Evolutionary conservation across 345 rosid genomes (phyloP).

Genomic region (Gossypium thurberi): DNA sequence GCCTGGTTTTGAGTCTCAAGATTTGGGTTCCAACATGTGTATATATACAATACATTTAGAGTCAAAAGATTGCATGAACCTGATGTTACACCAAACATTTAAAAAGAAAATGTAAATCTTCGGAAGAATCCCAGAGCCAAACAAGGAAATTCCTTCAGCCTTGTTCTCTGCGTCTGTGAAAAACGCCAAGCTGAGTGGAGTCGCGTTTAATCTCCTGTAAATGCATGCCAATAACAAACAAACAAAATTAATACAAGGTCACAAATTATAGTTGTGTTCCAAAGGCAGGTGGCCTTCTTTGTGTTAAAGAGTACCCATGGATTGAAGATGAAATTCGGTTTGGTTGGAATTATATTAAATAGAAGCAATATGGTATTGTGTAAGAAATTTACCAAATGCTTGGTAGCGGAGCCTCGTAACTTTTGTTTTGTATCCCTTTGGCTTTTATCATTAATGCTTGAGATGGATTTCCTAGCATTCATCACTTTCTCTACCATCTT

Average conservation of each 20-base stretch:
- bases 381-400: slow-evolving; percentile 8
- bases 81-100: no score
- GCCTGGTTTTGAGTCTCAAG: neutral
- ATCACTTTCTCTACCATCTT: slow-evolving; percentile 56
- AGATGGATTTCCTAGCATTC: slow-evolving; percentile 39
- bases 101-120: no score
- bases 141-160: neutral
- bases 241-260: no score
- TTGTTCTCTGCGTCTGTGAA: neutral
- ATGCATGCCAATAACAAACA: neutral
- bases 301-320: no score
- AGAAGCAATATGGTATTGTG: neutral
- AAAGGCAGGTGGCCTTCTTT: no score
- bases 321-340: no score
- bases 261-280: no score
- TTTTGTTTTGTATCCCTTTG: slow-evolving; percentile 19
- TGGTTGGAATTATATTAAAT: no score
- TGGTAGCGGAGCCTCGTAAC: slow-evolving; percentile 11
- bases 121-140: neutral
- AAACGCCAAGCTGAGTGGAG: neutral
- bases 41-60: neutral
- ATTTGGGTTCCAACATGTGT: no score
- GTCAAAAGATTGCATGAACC: neutral
- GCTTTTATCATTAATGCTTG: slow-evolving; percentile 12
- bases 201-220: neutral